Evolutionary conservation across 306 rosid genomes (phyloP).

Genomic region (Purshia tridentata): DNA sequence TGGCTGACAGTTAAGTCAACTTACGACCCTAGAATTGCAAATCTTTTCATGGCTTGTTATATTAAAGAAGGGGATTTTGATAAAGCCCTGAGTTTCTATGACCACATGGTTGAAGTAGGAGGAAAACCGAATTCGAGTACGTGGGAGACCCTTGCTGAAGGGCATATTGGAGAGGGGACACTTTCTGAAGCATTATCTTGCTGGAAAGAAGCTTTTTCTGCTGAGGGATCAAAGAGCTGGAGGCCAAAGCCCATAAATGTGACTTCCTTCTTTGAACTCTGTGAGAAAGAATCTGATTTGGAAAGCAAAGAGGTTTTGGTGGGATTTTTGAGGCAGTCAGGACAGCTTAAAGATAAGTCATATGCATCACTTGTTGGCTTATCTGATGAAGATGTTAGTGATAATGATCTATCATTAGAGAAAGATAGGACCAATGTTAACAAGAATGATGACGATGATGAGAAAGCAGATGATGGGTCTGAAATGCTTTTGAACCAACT

Average conservation of each 20-base stretch:
- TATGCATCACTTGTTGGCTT: constrained; percentile 61
- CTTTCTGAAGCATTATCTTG: constrained; percentile 60
- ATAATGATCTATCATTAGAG: constrained; percentile 26
- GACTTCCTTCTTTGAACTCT: constrained; percentile 51
- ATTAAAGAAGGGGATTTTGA: constrained; percentile 47
- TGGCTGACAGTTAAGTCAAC: constrained; percentile 63
- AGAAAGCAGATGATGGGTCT: constrained; percentile 44
- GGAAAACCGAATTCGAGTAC: constrained; percentile 76
- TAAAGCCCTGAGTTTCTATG: constrained; percentile 53
- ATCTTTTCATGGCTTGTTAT: constrained; percentile 64
- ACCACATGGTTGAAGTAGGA: constrained; percentile 57
- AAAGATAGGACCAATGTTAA: constrained; percentile 26
- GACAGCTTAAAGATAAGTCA: constrained; percentile 34
- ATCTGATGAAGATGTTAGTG: constrained; percentile 25
- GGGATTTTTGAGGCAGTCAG: constrained; percentile 58
- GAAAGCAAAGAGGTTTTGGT: constrained; percentile 49
- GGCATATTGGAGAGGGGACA: constrained; percentile 50
- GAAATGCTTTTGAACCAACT: constrained; percentile 51
- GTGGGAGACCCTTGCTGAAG: constrained; percentile 85
- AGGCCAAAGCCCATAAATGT: constrained; percentile 59
- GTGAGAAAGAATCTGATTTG: constrained; percentile 50
- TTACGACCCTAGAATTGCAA: constrained; percentile 82
- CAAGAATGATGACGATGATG: constrained; percentile 26
- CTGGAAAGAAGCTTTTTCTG: constrained; percentile 72
- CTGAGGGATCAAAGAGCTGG: constrained; percentile 63